These are phyloP conservation scores for Teunomyces stri DNA, from an alignment of 805 yeast genomes.

Conservation along the genomic window DNA sequence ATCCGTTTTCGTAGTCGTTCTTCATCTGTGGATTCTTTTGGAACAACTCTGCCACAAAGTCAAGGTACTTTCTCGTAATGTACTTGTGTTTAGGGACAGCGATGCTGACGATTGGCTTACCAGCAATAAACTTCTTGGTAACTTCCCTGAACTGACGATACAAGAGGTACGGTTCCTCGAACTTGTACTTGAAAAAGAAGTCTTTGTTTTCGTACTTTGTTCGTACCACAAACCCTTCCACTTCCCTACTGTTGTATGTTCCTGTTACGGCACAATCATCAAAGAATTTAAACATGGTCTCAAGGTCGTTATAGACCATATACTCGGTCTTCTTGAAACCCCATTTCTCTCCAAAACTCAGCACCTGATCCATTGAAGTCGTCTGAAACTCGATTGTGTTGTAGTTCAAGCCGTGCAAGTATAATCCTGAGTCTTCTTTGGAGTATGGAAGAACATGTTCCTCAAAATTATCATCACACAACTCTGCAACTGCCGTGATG, in stretches of 20 bases:
- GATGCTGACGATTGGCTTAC: slow-evolving; percentile 12
- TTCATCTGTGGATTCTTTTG: slow-evolving; percentile 45
- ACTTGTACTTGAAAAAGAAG: slow-evolving; percentile 88
- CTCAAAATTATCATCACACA: slow-evolving; percentile 89
- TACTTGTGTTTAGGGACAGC: slow-evolving; percentile 44
- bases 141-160: slow-evolving; percentile 90
- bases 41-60: slow-evolving; percentile 60
- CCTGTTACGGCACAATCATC: slow-evolving; percentile 64
- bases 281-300: slow-evolving; percentile 48
- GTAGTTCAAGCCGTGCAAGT: slow-evolving; percentile 82
- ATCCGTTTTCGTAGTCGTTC: slow-evolving; percentile 49
- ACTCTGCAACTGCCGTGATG: slow-evolving; percentile 86
- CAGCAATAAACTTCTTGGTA: slow-evolving; percentile 55
- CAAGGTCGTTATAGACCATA: slow-evolving; percentile 36
- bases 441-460: slow-evolving; percentile 85
- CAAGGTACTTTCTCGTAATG: slow-evolving; percentile 65
- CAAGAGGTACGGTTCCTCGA: slow-evolving; percentile 91
- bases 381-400: slow-evolving; percentile 68
- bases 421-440: slow-evolving; percentile 70
- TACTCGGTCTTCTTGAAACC: slow-evolving; percentile 68
- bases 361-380: slow-evolving; percentile 57
- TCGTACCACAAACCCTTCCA: slow-evolving; percentile 93
- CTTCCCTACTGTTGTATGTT: slow-evolving; percentile 63
- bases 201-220: slow-evolving; percentile 45
- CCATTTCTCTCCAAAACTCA: slow-evolving; percentile 57